Percentiles rank a stretch among this genome's conserved stretches.
phyloP scores from a whole-genome alignment of 106 monocot genomes.

The Dendrobium huoshanense region DNA sequence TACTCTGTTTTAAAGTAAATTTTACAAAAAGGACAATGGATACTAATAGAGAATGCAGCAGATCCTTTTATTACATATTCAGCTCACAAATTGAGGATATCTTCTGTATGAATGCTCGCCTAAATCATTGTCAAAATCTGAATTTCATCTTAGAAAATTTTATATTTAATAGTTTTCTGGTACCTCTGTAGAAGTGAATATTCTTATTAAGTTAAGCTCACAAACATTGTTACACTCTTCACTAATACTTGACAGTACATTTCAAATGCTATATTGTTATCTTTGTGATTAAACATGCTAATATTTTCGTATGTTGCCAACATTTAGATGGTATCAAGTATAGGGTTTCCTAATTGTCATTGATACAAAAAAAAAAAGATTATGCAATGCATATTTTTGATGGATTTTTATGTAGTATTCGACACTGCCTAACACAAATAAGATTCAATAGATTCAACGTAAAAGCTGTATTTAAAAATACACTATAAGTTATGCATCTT shows the following conservation, averaged over 20 bases:
- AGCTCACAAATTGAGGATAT: not conserved
- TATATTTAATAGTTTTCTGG: not conserved
- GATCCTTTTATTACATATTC: not conserved
- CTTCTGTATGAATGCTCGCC: not conserved
- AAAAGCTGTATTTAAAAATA: not conserved
- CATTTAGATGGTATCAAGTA: not conserved
- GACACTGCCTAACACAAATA: not conserved
- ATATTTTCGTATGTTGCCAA: not conserved
- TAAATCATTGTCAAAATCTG: not conserved
- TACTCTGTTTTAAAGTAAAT: not conserved
- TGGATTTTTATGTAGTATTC: not conserved
- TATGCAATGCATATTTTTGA: not conserved
- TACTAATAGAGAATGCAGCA: not conserved
- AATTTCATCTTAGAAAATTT: not conserved
- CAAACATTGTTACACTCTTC: not conserved
- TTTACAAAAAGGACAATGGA: not conserved
- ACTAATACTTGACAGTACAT: not conserved
- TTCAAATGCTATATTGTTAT: not conserved
- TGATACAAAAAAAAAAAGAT: not conserved
- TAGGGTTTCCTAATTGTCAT: not conserved
- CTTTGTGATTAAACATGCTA: not conserved
- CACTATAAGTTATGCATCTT: too few relatives aligned
- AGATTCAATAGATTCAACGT: not conserved
- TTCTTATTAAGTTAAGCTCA: not conserved
- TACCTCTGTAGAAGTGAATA: not conserved